phyloP scores from a whole-genome alignment of 2,329 filamentous ascomycete genomes.

The Pseudocercospora macadamiae region DNA sequence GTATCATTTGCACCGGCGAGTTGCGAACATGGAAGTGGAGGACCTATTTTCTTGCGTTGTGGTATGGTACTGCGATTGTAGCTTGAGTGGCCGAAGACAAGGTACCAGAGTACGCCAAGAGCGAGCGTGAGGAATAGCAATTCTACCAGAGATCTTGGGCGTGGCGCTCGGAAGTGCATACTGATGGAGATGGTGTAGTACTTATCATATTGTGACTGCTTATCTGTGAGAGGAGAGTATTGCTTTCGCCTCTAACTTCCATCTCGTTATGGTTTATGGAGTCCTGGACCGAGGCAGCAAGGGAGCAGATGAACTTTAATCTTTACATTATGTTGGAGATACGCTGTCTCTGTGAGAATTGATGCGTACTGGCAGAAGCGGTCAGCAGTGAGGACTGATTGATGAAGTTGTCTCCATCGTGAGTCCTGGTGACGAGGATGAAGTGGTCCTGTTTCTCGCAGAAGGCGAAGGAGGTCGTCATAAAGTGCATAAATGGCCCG shows the following conservation, averaged over 20 bases:
- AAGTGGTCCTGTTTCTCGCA: too few species aligned
- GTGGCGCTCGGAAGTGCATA: constrained; percentile 9
- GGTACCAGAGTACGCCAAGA: constrained; percentile 8
- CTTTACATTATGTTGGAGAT: too few species aligned
- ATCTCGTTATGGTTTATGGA: too few species aligned
- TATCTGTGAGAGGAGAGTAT: too few species aligned
- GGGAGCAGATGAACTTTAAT: not conserved
- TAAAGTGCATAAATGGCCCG: not conserved
- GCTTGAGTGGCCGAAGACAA: not conserved
- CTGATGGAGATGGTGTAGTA: not conserved
- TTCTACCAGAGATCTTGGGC: constrained; percentile 14
- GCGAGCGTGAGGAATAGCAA: constrained; percentile 10
- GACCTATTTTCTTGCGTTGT: not conserved
- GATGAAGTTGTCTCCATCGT: too few species aligned
- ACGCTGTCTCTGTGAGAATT: not conserved
- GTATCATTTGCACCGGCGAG: constrained; percentile 49
- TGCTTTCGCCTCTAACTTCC: too few species aligned
- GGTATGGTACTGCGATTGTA: not conserved
- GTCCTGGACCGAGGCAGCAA: not conserved
- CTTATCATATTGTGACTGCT: not conserved
- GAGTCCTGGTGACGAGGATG: too few species aligned
- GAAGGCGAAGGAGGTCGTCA: too few species aligned
- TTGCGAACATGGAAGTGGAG: constrained; percentile 20
- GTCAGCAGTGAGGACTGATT: too few species aligned
- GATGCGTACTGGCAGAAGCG: not conserved